These are phyloP conservation scores for Phytophthora rubi DNA, from an alignment of 352 stramenopile genomes.

Conservation along the genomic window DNA sequence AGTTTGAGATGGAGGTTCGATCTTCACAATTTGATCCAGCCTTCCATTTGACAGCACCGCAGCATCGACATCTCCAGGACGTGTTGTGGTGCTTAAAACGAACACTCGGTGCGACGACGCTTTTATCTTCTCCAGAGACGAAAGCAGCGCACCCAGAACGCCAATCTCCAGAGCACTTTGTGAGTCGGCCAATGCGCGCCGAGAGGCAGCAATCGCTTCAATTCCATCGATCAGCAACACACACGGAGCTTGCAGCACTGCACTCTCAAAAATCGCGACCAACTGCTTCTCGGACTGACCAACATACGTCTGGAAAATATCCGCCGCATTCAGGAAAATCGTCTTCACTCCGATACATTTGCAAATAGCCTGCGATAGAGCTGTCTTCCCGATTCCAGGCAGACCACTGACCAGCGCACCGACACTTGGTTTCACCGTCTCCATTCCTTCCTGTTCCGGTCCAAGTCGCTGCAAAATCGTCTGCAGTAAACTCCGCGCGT, in stretches of 20 bases:
- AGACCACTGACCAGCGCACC: constrained; percentile 74
- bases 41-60: constrained; percentile 95
- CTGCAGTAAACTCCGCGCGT: constrained; percentile 45
- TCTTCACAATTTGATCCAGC: constrained; percentile 95
- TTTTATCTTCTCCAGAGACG: constrained; percentile 83
- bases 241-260: constrained; percentile 52
- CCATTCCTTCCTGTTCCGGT: background rate
- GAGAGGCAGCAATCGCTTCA: constrained; percentile 84
- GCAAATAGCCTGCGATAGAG: constrained; percentile 53
- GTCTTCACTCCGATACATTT: constrained; percentile 45
- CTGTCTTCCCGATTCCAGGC: constrained; percentile 78
- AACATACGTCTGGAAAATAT: constrained; percentile 95
- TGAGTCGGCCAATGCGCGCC: constrained; percentile 59
- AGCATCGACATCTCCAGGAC: constrained; percentile 87
- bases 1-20: constrained; percentile 93
- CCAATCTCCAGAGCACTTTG: constrained; percentile 73
- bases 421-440: constrained; percentile 38
- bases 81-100: constrained; percentile 80
- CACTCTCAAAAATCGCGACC: constrained; percentile 63
- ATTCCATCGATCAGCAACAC: constrained; percentile 92
- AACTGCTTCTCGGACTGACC: constrained; percentile 90
- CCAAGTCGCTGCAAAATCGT: constrained; percentile 47
- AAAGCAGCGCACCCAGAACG: constrained; percentile 86
- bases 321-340: constrained; percentile 80
- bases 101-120: constrained; percentile 51